Evolutionary conservation across 495 filamentous ascomycete genomes (phyloP).

Genomic region (Daldinia caldariorum): DNA sequence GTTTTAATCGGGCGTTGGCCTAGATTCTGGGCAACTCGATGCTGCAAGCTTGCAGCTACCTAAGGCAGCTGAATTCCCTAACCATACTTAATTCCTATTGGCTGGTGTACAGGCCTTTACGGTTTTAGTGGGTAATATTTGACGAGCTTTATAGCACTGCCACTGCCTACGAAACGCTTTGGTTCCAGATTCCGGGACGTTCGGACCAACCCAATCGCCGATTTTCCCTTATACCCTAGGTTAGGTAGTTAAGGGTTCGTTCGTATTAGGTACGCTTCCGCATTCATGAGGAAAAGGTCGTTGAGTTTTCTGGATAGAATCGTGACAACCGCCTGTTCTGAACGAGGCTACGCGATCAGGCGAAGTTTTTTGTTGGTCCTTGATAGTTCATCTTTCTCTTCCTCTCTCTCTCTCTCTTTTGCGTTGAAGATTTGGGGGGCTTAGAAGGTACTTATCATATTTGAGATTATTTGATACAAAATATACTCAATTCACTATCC

Average conservation of each 20-base stretch:
- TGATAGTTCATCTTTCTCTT: not conserved
- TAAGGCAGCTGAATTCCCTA: not conserved
- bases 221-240: not conserved
- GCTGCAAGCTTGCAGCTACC: not conserved
- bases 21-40: not conserved
- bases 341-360: constrained; percentile 5
- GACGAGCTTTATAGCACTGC: constrained; percentile 9
- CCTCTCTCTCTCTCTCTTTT: too few relatives aligned
- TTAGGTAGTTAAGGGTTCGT: too few relatives aligned
- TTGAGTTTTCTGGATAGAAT: constrained; percentile 3
- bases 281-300: not conserved
- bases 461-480: constrained; percentile 5
- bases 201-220: constrained; percentile 5
- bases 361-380: not conserved
- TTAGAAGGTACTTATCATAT: not conserved
- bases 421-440: not conserved
- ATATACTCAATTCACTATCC: not conserved
- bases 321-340: not conserved
- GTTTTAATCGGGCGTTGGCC: constrained; percentile 1
- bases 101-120: not conserved
- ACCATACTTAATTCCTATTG: not conserved
- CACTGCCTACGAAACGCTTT: not conserved
- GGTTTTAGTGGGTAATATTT: not conserved
- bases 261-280: not conserved
- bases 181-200: not conserved